Evolutionary conservation across 2,329 filamentous ascomycete genomes (phyloP).

Genomic region (Claviceps africana): DNA sequence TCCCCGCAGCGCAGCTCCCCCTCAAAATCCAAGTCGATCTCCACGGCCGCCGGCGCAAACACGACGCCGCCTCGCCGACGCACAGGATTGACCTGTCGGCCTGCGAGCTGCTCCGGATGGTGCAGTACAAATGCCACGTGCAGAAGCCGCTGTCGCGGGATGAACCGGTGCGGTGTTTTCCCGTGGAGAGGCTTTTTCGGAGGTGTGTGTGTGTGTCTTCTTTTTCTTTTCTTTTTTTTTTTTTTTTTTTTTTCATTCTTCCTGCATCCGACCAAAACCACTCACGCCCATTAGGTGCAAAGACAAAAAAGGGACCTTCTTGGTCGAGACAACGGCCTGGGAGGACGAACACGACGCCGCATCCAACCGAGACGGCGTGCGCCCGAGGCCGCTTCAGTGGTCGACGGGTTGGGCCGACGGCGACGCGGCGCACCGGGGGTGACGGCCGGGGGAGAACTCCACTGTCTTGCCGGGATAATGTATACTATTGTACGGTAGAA

Average conservation of each 20-base stretch:
- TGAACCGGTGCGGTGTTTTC: constrained; percentile 39
- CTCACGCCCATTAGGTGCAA: constrained; percentile 27
- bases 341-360: constrained; percentile 27
- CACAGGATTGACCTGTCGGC: constrained; percentile 34
- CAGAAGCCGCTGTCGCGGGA: constrained; percentile 29
- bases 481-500: too few relatives aligned
- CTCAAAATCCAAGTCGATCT: constrained; percentile 32
- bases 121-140: constrained; percentile 48
- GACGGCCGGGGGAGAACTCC: background rate
- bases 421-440: constrained; percentile 13
- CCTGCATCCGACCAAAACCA: too few relatives aligned
- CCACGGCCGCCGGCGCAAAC: constrained; percentile 39
- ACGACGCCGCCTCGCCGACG: constrained; percentile 18
- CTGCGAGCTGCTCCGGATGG: constrained; percentile 43
- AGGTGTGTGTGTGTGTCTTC: constrained; percentile 29
- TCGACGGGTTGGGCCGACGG: constrained; percentile 21
- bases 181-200: constrained; percentile 45
- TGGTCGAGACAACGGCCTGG: constrained; percentile 51
- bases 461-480: too few relatives aligned
- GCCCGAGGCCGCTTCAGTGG: constrained; percentile 17
- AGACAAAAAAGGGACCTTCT: constrained; percentile 42
- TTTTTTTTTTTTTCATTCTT: background rate
- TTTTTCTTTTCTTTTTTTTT: background rate
- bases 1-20: constrained; percentile 37
- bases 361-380: background rate